These are phyloP conservation scores for Penicillium canariense DNA, from an alignment of 495 filamentous ascomycete genomes.

Conservation along the genomic window DNA sequence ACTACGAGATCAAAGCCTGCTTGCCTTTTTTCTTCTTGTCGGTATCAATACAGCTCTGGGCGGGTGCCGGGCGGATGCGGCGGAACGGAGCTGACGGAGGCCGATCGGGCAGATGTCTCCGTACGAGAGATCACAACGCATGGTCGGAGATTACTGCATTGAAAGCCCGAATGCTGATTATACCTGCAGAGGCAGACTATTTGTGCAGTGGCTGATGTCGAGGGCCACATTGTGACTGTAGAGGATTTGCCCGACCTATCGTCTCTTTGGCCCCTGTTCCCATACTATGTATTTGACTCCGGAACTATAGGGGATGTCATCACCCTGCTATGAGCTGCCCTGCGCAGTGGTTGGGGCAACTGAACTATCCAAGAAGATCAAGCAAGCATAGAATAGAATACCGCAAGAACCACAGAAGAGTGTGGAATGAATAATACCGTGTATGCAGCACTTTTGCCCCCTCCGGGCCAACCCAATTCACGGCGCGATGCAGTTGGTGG, in stretches of 20 bases:
- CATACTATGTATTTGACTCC: neutral
- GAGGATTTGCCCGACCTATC: too few relatives aligned
- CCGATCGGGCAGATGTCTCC: slow-evolving; percentile 30
- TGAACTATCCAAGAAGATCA: neutral
- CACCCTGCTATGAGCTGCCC: neutral
- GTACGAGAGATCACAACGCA: slow-evolving; percentile 24
- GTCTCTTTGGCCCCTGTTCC: neutral
- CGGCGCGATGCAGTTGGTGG: too few relatives aligned
- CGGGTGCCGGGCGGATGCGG: slow-evolving; percentile 30
- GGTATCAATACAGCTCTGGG: slow-evolving; percentile 8
- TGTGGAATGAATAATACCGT: neutral
- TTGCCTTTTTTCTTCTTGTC: neutral
- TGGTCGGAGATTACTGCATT: slow-evolving; percentile 13
- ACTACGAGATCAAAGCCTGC: neutral
- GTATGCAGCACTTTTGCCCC: neutral
- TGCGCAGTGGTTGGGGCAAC: neutral
- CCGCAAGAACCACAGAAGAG: neutral
- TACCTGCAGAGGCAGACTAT: too few relatives aligned
- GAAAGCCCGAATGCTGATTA: neutral
- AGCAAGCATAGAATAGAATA: neutral
- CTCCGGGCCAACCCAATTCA: neutral
- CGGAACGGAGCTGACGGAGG: slow-evolving; percentile 34
- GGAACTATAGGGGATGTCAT: too few relatives aligned
- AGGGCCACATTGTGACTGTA: too few relatives aligned
- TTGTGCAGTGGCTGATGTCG: neutral